Conservation (phyloP, 768 basidiomycete species). For the Agaricus blazei region DNA sequence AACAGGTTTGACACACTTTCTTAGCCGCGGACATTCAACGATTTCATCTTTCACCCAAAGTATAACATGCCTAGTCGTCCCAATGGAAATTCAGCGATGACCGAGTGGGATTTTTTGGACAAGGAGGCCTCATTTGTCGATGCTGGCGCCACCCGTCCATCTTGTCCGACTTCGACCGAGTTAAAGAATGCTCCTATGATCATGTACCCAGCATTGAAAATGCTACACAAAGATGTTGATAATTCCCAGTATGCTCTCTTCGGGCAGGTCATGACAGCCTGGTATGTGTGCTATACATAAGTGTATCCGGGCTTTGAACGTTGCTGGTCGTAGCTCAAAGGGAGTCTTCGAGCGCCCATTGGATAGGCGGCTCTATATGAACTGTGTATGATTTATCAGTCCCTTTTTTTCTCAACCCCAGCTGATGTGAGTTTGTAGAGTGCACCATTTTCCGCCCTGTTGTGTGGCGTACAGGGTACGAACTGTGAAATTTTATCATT, state of each 20-base stretch:
- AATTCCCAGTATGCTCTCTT: conserved; percentile 58
- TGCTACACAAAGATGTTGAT: conserved; percentile 19
- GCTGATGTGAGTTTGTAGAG: conserved; percentile 38
- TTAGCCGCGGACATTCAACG: no score
- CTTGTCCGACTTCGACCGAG: conserved; percentile 28
- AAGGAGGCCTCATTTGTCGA: conserved; percentile 16
- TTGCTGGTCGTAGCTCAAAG: conserved; percentile 25
- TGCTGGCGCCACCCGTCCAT: conserved; percentile 11
- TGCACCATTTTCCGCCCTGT: conserved; percentile 67
- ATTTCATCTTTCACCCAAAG: no score
- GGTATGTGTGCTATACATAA: conserved; percentile 27
- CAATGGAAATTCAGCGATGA: conserved; percentile 8
- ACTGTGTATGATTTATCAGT: conserved; percentile 43
- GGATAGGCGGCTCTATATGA: conserved; percentile 59
- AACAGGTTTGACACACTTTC: no score
- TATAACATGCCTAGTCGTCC: not conserved
- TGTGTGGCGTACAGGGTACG: conserved; percentile 65
- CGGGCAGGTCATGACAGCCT: conserved; percentile 40
- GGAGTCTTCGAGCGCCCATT: conserved; percentile 23
- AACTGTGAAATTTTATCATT: not conserved
- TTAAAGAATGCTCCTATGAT: conserved; percentile 45
- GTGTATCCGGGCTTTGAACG: not conserved
- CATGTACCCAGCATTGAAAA: conserved; percentile 43
- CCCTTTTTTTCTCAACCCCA: not conserved
- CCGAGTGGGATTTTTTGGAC: conserved; percentile 26